phyloP scores from a whole-genome alignment of 2,329 filamentous ascomycete species.

The Proliferodiscus dingleyae region DNA sequence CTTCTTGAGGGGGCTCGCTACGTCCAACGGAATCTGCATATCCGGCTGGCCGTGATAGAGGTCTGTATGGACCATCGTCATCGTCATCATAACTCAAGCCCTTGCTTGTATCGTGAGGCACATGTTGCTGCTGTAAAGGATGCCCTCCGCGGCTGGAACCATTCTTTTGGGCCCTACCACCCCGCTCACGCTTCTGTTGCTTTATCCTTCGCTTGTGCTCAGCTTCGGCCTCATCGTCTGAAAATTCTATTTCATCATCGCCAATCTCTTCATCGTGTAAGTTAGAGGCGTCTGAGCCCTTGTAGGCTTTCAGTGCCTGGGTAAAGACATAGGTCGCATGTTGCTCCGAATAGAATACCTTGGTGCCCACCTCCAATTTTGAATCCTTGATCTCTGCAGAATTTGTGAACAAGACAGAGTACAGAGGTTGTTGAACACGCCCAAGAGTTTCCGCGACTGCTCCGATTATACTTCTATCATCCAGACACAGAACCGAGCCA shows the following conservation, averaged over 20 bases:
- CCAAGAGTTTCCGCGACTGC: constrained; percentile 82
- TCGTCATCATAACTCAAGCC: constrained; percentile 66
- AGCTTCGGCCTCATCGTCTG: constrained; percentile 90
- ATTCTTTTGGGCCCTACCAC: constrained; percentile 43
- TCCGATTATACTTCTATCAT: constrained; percentile 71
- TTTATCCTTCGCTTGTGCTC: constrained; percentile 70
- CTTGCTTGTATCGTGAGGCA: constrained; percentile 32
- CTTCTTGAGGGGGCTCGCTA: constrained; percentile 35
- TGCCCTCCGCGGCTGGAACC: constrained; percentile 34
- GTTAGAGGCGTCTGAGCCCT: constrained; percentile 92
- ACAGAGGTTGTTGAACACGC: constrained; percentile 78
- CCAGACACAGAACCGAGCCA: constrained; percentile 76
- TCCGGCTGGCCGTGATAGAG: constrained; percentile 62
- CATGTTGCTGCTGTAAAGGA: constrained; percentile 30
- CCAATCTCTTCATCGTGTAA: constrained; percentile 87
- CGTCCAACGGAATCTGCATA: constrained; percentile 47
- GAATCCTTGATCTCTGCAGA: constrained; percentile 62
- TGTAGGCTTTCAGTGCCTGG: constrained; percentile 69
- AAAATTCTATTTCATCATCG: constrained; percentile 88
- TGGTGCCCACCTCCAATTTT: constrained; percentile 62
- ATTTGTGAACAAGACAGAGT: constrained; percentile 72
- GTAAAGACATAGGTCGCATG: constrained; percentile 86
- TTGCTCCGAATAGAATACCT: constrained; percentile 72
- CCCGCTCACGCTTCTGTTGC: constrained; percentile 57
- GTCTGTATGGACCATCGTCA: constrained; percentile 67